A percentile compares a stretch with the other conserved stretches of the same genome.
Conservation (phyloP, 805 yeast species). For the Jamesozyma hellenica region DNA sequence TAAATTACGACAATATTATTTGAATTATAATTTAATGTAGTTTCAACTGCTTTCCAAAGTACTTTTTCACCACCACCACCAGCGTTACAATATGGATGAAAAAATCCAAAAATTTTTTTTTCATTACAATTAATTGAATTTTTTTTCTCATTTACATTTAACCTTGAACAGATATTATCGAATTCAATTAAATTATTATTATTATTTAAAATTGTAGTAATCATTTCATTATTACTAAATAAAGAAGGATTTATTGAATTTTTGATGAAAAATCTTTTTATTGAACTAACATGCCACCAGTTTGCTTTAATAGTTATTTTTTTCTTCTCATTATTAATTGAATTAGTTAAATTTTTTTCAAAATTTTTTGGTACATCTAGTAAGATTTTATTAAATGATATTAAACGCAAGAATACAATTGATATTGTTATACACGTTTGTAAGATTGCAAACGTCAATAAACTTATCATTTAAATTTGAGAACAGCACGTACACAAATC, state of each 20-base stretch:
- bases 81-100: slow-evolving; percentile 92
- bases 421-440: slow-evolving; percentile 3
- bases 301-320: slow-evolving; percentile 7
- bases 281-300: slow-evolving; percentile 24
- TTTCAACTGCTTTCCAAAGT: slow-evolving; percentile 82
- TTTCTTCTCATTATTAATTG: not conserved
- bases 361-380: slow-evolving; percentile 1
- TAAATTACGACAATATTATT: slow-evolving; percentile 58
- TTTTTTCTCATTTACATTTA: slow-evolving; percentile 3
- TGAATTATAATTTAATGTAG: slow-evolving; percentile 44
- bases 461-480: not conserved
- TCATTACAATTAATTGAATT: slow-evolving; percentile 8
- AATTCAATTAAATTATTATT: not conserved
- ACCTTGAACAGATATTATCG: too few species aligned
- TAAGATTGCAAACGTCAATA: slow-evolving; percentile 1
- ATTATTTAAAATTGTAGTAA: not conserved
- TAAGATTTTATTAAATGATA: slow-evolving; percentile 4
- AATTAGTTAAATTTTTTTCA: not conserved
- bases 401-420: slow-evolving; percentile 6
- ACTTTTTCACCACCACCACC: slow-evolving; percentile 99
- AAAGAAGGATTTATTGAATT: slow-evolving; percentile 25
- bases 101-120: slow-evolving; percentile 59
- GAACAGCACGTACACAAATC: too few species aligned
- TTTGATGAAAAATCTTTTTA: slow-evolving; percentile 32
- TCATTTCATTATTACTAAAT: slow-evolving; percentile 13